Evolutionary conservation across 331 rosid genomes (phyloP).

Genomic region (Pyracantha coccinea): DNA sequence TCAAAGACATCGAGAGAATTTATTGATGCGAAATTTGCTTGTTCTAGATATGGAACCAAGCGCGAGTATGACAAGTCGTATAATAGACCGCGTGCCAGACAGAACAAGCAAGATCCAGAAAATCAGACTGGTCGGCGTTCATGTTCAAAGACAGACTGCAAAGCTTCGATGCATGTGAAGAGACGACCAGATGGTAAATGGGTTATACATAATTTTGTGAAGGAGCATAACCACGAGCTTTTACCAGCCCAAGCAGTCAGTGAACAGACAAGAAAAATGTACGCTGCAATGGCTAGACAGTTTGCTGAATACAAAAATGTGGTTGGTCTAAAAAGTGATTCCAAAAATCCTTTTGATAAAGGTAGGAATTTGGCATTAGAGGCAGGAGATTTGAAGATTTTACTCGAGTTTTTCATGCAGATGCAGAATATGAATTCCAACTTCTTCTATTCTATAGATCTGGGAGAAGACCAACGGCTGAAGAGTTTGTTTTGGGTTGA

Average conservation of each 20-base stretch:
- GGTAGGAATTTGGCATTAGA: slow-evolving; percentile 70
- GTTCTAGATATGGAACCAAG: slow-evolving; percentile 93
- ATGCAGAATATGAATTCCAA: slow-evolving; percentile 80
- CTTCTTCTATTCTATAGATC: slow-evolving; percentile 77
- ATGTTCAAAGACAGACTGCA: slow-evolving; percentile 94
- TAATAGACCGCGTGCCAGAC: slow-evolving; percentile 80
- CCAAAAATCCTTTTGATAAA: slow-evolving; percentile 69
- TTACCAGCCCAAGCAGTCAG: slow-evolving; percentile 98
- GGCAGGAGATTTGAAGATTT: slow-evolving; percentile 59
- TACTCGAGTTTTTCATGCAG: slow-evolving; percentile 64
- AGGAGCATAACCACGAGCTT: slow-evolving; percentile 91
- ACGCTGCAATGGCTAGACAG: slow-evolving; percentile 97
- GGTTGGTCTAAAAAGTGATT: slow-evolving; percentile 70
- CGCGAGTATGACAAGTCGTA: slow-evolving; percentile 83
- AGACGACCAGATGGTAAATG: slow-evolving; percentile 91
- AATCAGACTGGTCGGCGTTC: slow-evolving; percentile 84
- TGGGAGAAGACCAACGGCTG: slow-evolving; percentile 88
- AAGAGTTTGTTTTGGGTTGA: slow-evolving; percentile 81
- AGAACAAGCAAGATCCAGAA: slow-evolving; percentile 83
- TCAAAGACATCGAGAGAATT: slow-evolving; percentile 94
- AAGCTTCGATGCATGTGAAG: slow-evolving; percentile 98
- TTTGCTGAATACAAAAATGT: slow-evolving; percentile 93
- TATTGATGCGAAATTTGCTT: slow-evolving; percentile 97
- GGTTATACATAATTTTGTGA: slow-evolving; percentile 91
- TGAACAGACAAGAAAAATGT: slow-evolving; percentile 94